phyloP scores from a whole-genome alignment of 2,329 filamentous ascomycete species.

The Endothia cerciana region DNA sequence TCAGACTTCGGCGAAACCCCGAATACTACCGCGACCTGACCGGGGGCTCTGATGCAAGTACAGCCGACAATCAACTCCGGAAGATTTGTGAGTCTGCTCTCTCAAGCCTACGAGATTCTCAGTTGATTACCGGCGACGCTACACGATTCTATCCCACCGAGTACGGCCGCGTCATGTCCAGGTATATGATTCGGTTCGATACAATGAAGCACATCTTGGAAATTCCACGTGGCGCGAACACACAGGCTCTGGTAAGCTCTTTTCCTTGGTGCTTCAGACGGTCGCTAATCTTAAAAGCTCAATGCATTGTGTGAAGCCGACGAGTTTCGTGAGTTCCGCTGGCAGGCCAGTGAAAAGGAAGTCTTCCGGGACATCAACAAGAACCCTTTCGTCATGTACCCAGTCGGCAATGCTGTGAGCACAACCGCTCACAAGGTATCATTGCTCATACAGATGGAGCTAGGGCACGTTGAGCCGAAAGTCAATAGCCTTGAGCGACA shows the following conservation, averaged over 20 bases:
- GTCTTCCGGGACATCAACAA: constrained; percentile 75
- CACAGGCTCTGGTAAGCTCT: constrained; percentile 68
- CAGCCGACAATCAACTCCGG: constrained; percentile 63
- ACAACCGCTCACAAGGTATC: constrained; percentile 75
- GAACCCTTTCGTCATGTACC: constrained; percentile 68
- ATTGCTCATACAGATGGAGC: constrained; percentile 74
- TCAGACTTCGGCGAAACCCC: constrained; percentile 73
- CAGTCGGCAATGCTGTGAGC: constrained; percentile 69
- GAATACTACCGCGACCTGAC: constrained; percentile 66
- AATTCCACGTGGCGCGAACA: constrained; percentile 61
- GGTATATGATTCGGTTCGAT: constrained; percentile 78
- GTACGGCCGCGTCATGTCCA: constrained; percentile 80
- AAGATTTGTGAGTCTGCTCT: constrained; percentile 74
- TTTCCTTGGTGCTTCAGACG: neutral
- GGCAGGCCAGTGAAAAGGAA: constrained; percentile 70
- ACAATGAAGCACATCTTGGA: constrained; percentile 75
- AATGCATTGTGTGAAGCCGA: constrained; percentile 67
- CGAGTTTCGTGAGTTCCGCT: constrained; percentile 74
- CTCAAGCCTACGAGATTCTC: constrained; percentile 61
- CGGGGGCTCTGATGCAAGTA: constrained; percentile 54
- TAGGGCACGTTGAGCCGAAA: constrained; percentile 60
- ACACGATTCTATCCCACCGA: constrained; percentile 64
- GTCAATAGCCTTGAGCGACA: constrained; percentile 28
- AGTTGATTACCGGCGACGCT: constrained; percentile 55
- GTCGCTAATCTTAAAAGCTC: constrained; percentile 53